Base-by-base conservation (phyloP, 2,329 filamentous ascomycete genomes). In the Stemphylium lycopersici region DNA sequence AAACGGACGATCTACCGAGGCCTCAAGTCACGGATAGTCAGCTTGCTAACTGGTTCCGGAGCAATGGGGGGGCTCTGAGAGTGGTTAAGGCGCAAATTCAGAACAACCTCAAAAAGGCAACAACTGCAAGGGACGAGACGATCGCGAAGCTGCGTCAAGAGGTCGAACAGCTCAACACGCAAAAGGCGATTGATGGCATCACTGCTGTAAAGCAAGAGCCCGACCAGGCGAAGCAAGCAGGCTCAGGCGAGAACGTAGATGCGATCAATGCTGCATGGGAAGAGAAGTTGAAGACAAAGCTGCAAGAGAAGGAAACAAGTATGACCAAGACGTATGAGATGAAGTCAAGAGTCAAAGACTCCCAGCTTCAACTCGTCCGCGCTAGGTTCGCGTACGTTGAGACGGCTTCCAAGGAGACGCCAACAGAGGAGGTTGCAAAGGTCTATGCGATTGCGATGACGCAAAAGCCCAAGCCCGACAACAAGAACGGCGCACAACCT, bases 401-500 rank as follows among this genome's bases (percentile, higher is more conserved):
- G 68, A 90, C 86, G 41, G 93, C 93, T 11, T 91, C 89, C 0
- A 83, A 82, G n/a, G 89, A 96, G 42, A 97, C 93, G 0, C 93
- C 93, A 0, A 83, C 93, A 66, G 87, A 87, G 70, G 86, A 92
- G 0, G 91, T 98, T 3, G 84, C 80, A 8, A 92, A 97, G 74
- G 93, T 97, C 0, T 97, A 90, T 48, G 92, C 89, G 0, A 92
- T 93, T 76, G 92, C 89, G 0, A 93, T 93, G 76, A 80, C 86
- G 15, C 46, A 52, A 10, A 89, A 85, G 70, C 72, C 80, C 39
- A 89, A 85, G 70, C 72, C 80, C 38, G 52, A 46, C 33, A 45
- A 48, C 2, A 47, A 57, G 16, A 48, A 69, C 36, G 66, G 61
- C 12, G 50, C 66, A 42, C 59, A 55, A 15, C 57, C 62, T 32